Conservation (phyloP, 768 basidiomycete genomes). For the Suillus cothurnatus region DNA sequence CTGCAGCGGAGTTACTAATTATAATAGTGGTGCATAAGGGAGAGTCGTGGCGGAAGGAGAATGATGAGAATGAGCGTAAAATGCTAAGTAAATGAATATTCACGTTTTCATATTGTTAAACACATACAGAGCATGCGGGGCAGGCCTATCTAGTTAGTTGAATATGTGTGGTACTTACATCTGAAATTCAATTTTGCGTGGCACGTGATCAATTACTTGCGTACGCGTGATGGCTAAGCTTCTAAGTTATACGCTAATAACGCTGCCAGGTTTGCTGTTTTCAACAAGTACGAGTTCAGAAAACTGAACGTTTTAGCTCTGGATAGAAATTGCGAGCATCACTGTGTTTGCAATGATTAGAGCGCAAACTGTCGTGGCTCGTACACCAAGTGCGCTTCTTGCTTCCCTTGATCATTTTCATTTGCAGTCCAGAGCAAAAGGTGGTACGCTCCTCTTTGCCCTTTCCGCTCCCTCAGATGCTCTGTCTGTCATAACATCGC, state of each 20-base stretch:
- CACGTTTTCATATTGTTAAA: neutral
- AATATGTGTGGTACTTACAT: neutral
- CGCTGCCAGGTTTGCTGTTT: neutral
- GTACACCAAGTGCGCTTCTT: slow-evolving; percentile 5
- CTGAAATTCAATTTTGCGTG: neutral
- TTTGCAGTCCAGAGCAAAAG: slow-evolving; percentile 2
- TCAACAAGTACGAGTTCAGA: neutral
- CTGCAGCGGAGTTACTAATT: slow-evolving; percentile 54
- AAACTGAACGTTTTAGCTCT: neutral
- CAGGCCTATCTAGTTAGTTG: neutral
- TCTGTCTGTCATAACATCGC: slow-evolving; percentile 41
- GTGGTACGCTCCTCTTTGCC: slow-evolving; percentile 22
- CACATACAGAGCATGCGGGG: neutral
- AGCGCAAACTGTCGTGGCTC: slow-evolving; percentile 3
- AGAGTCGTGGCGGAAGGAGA: slow-evolving; percentile 54
- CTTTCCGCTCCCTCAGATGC: slow-evolving; percentile 28
- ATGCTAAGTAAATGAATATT: slow-evolving; percentile 8
- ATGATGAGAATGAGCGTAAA: slow-evolving; percentile 42
- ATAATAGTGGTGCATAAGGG: slow-evolving; percentile 66
- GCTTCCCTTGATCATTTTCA: slow-evolving; percentile 3
- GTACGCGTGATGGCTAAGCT: neutral
- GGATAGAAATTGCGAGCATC: neutral
- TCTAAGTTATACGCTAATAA: neutral
- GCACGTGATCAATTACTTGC: neutral
- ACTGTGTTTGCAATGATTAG: neutral